Percentiles rank a stretch among this genome's conserved stretches.
Evolutionary conservation across 352 stramenopile genomes (phyloP).

Genomic region (Pythium aquatile): DNA sequence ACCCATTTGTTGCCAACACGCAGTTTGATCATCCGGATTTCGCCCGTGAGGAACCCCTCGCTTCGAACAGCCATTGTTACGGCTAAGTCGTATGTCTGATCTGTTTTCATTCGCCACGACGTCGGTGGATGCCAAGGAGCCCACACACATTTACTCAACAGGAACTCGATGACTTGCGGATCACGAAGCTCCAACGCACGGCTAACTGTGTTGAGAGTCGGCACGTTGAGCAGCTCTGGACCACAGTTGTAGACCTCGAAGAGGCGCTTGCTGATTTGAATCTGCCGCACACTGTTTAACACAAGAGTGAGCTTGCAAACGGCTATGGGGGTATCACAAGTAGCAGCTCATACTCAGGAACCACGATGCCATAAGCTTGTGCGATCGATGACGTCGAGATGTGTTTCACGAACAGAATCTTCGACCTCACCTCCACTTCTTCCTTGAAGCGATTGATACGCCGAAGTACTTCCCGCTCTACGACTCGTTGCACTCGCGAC

Average conservation of each 20-base stretch:
- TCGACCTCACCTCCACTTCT: slow-evolving; percentile 54
- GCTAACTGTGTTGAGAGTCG: slow-evolving; percentile 25
- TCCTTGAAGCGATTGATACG: slow-evolving; percentile 40
- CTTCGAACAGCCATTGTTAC: slow-evolving; percentile 40
- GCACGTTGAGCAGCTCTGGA: slow-evolving; percentile 28
- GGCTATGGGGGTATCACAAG: too few species aligned
- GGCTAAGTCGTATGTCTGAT: slow-evolving; percentile 63
- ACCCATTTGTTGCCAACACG: slow-evolving; percentile 67
- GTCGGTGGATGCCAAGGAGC: slow-evolving; percentile 56
- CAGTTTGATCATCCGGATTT: slow-evolving; percentile 50
- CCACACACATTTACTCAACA: slow-evolving; percentile 30
- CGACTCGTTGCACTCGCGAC: slow-evolving; percentile 38
- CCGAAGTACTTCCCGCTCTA: slow-evolving; percentile 53
- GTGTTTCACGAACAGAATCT: slow-evolving; percentile 61
- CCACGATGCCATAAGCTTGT: slow-evolving; percentile 44
- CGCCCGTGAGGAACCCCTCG: slow-evolving; percentile 53
- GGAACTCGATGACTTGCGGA: slow-evolving; percentile 27
- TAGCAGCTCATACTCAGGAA: slow-evolving; percentile 41
- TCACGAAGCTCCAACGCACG: slow-evolving; percentile 27
- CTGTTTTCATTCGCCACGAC: slow-evolving; percentile 63
- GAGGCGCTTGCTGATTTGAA: slow-evolving; percentile 51
- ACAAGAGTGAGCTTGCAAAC: background rate
- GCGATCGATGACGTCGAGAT: slow-evolving; percentile 62
- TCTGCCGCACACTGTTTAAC: slow-evolving; percentile 38
- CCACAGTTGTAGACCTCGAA: slow-evolving; percentile 35